Conservation (phyloP, 305 asterid species). For the Ruellia speciosa region DNA sequence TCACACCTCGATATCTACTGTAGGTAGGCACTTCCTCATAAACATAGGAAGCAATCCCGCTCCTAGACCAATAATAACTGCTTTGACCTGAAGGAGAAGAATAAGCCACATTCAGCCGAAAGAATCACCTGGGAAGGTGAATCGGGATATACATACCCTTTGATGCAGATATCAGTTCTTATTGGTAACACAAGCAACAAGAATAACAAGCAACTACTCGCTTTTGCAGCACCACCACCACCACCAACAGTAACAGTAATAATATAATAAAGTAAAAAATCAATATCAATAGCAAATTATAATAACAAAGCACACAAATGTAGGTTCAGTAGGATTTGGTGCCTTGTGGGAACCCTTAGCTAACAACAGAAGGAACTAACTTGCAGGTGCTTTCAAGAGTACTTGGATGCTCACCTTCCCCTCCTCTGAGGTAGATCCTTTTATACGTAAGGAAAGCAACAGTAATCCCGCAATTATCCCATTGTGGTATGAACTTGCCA, state of each 20-base stretch:
- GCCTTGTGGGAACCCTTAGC: background rate
- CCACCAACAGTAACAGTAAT: background rate
- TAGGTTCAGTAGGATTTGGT: background rate
- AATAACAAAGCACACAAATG: background rate
- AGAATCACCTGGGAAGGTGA: background rate
- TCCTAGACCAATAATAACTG: constrained; percentile 86
- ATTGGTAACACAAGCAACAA: background rate
- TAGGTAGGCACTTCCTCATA: constrained; percentile 50
- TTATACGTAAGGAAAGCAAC: constrained; percentile 55
- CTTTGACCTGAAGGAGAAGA: constrained; percentile 42
- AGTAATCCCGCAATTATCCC: constrained; percentile 81
- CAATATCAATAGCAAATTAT: constrained; percentile 3
- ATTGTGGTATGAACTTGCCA: constrained; percentile 86
- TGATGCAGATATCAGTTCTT: constrained; percentile 2
- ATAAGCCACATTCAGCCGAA: constrained; percentile 13
- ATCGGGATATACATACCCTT: constrained; percentile 4
- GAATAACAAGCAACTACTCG: background rate
- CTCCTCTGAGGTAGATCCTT: constrained; percentile 31
- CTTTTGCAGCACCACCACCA: constrained; percentile 10
- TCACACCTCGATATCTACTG: constrained; percentile 58
- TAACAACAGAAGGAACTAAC: background rate
- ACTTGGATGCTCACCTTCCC: constrained; percentile 40
- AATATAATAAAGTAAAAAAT: background rate
- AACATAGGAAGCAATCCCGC: constrained; percentile 98
- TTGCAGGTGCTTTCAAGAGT: constrained; percentile 11